Conservation (phyloP, 495 filamentous ascomycete species). For the Lophium mytilinum region DNA sequence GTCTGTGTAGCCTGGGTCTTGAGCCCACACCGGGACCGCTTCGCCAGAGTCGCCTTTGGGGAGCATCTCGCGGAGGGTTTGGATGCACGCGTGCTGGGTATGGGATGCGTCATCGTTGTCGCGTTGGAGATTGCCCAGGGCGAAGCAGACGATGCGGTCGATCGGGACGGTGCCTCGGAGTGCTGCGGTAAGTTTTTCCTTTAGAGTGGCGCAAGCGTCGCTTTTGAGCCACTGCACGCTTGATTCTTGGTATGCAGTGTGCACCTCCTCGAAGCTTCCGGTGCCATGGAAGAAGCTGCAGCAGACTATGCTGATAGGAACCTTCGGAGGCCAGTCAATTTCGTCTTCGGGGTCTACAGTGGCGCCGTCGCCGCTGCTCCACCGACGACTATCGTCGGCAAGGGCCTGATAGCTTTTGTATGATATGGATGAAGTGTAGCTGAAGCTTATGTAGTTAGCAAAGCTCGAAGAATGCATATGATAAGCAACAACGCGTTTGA, state of each 20-base stretch:
- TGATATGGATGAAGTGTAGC: too few species aligned
- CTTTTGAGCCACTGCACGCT: neutral
- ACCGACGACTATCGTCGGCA: neutral
- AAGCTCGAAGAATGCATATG: too few species aligned
- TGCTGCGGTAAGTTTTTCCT: neutral
- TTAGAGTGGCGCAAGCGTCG: neutral
- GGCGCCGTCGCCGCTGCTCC: too few species aligned
- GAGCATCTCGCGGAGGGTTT: neutral
- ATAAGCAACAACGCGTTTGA: too few species aligned
- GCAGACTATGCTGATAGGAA: too few species aligned
- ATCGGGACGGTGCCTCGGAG: neutral
- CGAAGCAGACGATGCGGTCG: neutral
- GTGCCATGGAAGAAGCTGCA: too few species aligned
- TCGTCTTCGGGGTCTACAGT: too few species aligned
- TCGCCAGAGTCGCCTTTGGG: neutral
- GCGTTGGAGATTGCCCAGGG: neutral
- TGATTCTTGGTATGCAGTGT: neutral
- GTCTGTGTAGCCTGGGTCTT: constrained; percentile 30
- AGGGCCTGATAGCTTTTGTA: neutral
- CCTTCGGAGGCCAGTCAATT: too few species aligned
- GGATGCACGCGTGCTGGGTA: neutral
- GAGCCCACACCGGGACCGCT: constrained; percentile 26
- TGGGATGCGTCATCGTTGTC: neutral
- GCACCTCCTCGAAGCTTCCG: too few species aligned
- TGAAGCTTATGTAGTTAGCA: too few species aligned